Percentiles rank a stretch among this genome's conserved stretches.
phyloP scores from a whole-genome alignment of 2,329 filamentous ascomycete species.

The Xylariaceae sp. region DNA sequence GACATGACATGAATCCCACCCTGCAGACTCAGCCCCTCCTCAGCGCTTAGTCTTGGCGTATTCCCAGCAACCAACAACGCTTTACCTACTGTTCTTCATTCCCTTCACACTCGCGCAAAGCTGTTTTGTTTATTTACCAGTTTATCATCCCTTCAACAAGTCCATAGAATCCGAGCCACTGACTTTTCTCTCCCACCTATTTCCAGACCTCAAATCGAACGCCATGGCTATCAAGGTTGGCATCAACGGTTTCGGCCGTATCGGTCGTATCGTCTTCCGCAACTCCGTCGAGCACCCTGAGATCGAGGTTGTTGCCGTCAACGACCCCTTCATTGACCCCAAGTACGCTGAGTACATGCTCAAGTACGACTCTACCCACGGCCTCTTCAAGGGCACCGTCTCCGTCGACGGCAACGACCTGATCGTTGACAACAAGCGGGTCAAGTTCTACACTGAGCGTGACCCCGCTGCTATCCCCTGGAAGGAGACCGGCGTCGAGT shows the following conservation, averaged over 20 bases:
- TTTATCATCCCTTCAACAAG: background rate
- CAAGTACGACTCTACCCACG: constrained; percentile 98
- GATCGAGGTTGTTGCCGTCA: constrained; percentile 91
- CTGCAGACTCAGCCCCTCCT: background rate
- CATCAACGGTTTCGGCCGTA: constrained; percentile 99
- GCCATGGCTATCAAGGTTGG: constrained; percentile 68
- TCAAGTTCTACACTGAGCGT: constrained; percentile 91
- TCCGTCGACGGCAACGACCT: constrained; percentile 66
- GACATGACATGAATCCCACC: background rate
- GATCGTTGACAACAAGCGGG: constrained; percentile 85
- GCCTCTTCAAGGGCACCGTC: constrained; percentile 90
- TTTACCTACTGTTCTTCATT: background rate
- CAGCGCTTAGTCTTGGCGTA: constrained; percentile 2
- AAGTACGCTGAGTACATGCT: constrained; percentile 99
- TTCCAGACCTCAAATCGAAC: constrained; percentile 15
- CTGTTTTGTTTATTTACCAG: too few species aligned
- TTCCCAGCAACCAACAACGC: background rate
- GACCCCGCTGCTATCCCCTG: constrained; percentile 89
- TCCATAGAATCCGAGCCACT: constrained; percentile 1
- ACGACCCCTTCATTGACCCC: constrained; percentile 98
- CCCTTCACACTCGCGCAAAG: too few species aligned
- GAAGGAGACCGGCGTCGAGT: constrained; percentile 79
- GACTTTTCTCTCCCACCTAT: constrained; percentile 8
- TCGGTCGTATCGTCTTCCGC: constrained; percentile 98
- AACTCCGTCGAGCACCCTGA: constrained; percentile 88